Base-by-base conservation (phyloP, 192 early-diverging fungal species). In the Coemansia sp. region DNA sequence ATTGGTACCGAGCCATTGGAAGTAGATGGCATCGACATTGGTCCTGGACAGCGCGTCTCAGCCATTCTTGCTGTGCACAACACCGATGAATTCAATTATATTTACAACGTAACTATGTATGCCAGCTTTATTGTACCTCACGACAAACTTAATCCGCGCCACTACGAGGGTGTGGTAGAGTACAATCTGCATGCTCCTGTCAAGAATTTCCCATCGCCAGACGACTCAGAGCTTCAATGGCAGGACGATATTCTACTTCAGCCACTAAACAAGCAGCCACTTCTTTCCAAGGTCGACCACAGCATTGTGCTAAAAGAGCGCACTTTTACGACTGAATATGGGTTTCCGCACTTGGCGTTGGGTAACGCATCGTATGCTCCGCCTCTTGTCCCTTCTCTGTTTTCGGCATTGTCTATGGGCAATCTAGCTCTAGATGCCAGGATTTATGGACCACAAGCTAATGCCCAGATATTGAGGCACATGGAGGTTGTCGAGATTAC, bases 41-140 rank as follows among this genome's bases (percentile, higher is more conserved):
- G 81, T 10, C 80, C 83, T 45, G 92, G 87, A 4, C 90, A 92
- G 67, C 85, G 92, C 12, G 71, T 84, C 43, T 88, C 90, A 17
- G 86, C 92, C 8, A 76, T 94, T 11, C 82, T 92, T 15, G 85
- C 69, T 4, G 88, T 89, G 11, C 82, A 73, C 17, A 59, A 82
- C 26, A 60, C 74, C 8, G 60, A 76, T 1, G 40, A 17, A 0
- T 30, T 15, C 40, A 41, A 41, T 14, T 41, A 41, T 16, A 6
- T 41, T 11, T 41, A n/a, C n/a, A 15, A 41, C 2, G 9, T 41
- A 5, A 2, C 41, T 1, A 14, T 40, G 39, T 40, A 40, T 15
- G 39, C 39, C 39, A 15, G n/a, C 39, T 40, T 6, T 40, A 40
- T 40, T 40, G 11, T 15, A 11, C 11, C 39, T 11, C 1, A 14